These are phyloP conservation scores for Kodamaea anthophila DNA, from an alignment of 1,139 yeast genomes.

Conservation along the genomic window DNA sequence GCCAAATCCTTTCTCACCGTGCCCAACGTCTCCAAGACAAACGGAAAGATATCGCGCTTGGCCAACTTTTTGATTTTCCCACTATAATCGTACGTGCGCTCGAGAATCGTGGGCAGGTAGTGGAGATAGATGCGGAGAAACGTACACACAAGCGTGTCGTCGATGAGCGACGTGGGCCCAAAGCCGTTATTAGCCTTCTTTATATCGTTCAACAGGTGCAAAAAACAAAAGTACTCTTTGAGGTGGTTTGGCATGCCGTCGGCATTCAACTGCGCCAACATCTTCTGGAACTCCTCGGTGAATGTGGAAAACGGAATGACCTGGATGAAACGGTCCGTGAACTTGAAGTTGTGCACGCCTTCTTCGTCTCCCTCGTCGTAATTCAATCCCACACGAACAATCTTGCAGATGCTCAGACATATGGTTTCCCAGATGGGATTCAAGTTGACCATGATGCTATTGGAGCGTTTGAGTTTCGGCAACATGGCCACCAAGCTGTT, in stretches of 20 bases:
- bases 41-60: conserved; percentile 40
- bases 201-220: conserved; percentile 56
- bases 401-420: conserved; percentile 41
- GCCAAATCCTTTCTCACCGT: conserved; percentile 28
- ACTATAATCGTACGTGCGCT: conserved; percentile 29
- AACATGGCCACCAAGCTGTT: conserved; percentile 53
- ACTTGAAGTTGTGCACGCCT: conserved; percentile 41
- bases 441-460: conserved; percentile 64
- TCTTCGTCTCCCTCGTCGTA: conserved; percentile 6
- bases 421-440: conserved; percentile 61
- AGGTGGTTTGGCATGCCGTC: conserved; percentile 25
- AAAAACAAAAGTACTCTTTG: conserved; percentile 32
- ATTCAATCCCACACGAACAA: conserved; percentile 41
- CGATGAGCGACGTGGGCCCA: conserved; percentile 74
- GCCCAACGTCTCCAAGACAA: conserved; percentile 31
- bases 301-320: conserved; percentile 45
- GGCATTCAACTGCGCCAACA: conserved; percentile 24
- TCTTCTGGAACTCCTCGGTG: conserved; percentile 29
- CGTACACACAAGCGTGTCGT: conserved; percentile 64
- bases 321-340: conserved; percentile 49
- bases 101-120: conserved; percentile 11
- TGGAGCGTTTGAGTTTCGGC: conserved; percentile 68
- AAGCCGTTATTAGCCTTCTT: conserved; percentile 74
- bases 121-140: conserved; percentile 47
- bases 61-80: conserved; percentile 36